These are phyloP conservation scores for Gossypium trilobum DNA, from an alignment of 441 rosid species.

Conservation along the genomic window DNA sequence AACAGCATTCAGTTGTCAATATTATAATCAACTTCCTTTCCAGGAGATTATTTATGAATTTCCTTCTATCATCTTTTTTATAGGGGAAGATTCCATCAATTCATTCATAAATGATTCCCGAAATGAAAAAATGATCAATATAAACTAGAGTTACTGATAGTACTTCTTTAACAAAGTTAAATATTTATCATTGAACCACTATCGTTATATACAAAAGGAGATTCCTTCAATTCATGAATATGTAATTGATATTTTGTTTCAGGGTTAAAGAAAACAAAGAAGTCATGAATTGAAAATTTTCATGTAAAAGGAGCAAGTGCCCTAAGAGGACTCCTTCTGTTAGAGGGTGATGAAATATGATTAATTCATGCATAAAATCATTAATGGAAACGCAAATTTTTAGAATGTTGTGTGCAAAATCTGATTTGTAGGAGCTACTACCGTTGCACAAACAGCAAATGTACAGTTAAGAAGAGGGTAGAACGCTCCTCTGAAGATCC, in stretches of 20 bases:
- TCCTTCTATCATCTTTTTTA: not conserved
- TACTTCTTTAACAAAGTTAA: not conserved
- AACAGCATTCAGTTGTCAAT: not conserved
- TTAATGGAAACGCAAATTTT: not conserved
- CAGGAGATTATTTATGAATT: not conserved
- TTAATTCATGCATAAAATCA: not conserved
- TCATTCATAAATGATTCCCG: not conserved
- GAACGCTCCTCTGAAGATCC: constrained; percentile 81
- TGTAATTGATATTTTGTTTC: not conserved
- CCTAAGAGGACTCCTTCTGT: not conserved
- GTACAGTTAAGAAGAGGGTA: constrained; percentile 91
- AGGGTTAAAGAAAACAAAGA: too few relatives aligned
- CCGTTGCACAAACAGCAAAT: constrained; percentile 76
- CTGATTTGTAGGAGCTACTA: constrained; percentile 64
- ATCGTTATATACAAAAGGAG: not conserved
- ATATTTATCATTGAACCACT: not conserved
- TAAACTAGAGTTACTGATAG: not conserved
- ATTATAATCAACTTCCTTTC: constrained; percentile 3
- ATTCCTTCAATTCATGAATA: constrained; percentile 1
- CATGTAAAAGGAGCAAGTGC: not conserved
- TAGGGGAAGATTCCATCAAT: not conserved
- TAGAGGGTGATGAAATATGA: not conserved
- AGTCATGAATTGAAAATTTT: not conserved
- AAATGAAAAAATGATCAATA: not conserved
- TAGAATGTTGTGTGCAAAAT: not conserved